These are phyloP conservation scores for Venturia asperata DNA, from an alignment of 2,329 filamentous ascomycete genomes.

Conservation along the genomic window DNA sequence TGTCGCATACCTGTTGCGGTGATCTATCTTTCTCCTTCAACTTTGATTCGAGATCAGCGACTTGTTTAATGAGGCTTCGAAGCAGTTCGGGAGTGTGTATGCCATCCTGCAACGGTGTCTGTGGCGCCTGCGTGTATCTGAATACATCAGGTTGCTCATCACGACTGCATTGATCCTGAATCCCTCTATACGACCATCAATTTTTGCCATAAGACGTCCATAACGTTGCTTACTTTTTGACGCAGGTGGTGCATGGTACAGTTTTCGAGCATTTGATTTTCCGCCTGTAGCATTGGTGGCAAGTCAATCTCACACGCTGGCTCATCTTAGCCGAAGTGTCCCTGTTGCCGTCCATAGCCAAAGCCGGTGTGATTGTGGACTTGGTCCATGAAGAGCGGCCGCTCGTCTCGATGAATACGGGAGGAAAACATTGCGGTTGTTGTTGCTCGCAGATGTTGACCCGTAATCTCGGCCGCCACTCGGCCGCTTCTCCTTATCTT, in stretches of 20 bases:
- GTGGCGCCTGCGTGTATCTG: background rate
- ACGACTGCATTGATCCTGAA: constrained; percentile 23
- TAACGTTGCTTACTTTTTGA: constrained; percentile 26
- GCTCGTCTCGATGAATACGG: background rate
- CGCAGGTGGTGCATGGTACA: constrained; percentile 37
- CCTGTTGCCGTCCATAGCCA: background rate
- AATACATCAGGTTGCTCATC: constrained; percentile 19
- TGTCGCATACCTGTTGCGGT: background rate
- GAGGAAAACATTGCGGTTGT: background rate
- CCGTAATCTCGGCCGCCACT: background rate
- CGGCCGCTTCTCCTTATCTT: constrained; percentile 10
- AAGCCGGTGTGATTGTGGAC: background rate
- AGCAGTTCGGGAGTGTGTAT: background rate
- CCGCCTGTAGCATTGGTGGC: constrained; percentile 28
- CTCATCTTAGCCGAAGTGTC: background rate
- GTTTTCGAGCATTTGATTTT: constrained; percentile 38
- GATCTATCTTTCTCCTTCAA: constrained; percentile 6
- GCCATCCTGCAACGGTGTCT: background rate
- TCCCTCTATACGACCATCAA: constrained; percentile 21
- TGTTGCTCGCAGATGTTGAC: background rate
- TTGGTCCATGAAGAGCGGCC: constrained; percentile 1
- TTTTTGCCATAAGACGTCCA: background rate
- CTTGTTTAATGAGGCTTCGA: background rate
- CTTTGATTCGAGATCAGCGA: constrained; percentile 13
- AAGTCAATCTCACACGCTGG: constrained; percentile 20